Evolutionary conservation across 139 green algal species (phyloP).

Genomic region (Volvox africanus): DNA sequence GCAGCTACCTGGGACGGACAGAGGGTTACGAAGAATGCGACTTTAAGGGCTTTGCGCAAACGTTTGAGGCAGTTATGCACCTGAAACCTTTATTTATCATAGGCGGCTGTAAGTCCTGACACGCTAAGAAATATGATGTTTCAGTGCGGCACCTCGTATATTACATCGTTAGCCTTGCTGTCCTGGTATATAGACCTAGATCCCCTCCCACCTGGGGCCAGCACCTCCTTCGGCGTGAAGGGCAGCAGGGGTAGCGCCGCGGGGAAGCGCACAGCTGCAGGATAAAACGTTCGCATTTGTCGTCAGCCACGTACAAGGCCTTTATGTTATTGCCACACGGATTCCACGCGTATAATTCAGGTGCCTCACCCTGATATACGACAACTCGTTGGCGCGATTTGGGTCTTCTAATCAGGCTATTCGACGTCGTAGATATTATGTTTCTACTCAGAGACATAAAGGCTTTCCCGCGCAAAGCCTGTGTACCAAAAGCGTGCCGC

Average conservation of each 20-base stretch:
- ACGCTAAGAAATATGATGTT: too few relatives aligned
- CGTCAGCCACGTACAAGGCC: neutral
- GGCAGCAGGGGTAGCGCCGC: slow-evolving; percentile 27
- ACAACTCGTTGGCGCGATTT: neutral
- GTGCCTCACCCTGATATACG: slow-evolving; percentile 16
- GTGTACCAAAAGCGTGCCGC: neutral
- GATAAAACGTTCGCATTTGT: neutral
- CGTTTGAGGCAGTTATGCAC: too few relatives aligned
- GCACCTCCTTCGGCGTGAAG: slow-evolving; percentile 36
- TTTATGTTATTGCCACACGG: neutral
- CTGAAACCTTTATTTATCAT: too few relatives aligned
- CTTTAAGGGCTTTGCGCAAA: neutral
- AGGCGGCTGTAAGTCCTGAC: too few relatives aligned
- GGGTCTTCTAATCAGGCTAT: neutral
- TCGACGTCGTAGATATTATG: neutral
- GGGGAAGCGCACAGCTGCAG: slow-evolving; percentile 26
- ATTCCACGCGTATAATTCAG: too few relatives aligned
- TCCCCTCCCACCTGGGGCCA: slow-evolving; percentile 3
- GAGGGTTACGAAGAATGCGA: neutral
- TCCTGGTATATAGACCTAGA: too few relatives aligned
- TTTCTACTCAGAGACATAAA: neutral
- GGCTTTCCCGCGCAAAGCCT: neutral
- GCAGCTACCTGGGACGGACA: slow-evolving; percentile 22
- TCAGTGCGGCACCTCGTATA: too few relatives aligned
- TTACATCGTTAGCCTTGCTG: too few relatives aligned